Percentiles rank a stretch among this genome's conserved stretches.
Evolutionary conservation across 2,329 filamentous ascomycete species (phyloP).

Genomic region (Samsoniella hepiali): DNA sequence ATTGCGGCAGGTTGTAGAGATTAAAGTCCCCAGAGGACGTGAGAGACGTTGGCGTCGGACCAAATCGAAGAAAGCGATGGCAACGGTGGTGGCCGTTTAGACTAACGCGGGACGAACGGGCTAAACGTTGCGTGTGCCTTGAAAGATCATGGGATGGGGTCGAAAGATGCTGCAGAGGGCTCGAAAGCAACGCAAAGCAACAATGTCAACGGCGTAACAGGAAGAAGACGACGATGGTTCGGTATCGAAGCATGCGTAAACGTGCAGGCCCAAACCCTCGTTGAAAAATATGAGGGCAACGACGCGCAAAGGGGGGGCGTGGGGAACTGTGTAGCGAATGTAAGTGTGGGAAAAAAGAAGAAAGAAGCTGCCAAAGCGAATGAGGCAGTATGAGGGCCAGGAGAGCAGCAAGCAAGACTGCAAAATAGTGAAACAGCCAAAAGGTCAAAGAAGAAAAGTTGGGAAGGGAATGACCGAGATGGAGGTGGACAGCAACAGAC

Average conservation of each 20-base stretch:
- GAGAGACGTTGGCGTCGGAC: conserved; percentile 28
- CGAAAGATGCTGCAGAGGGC: not conserved
- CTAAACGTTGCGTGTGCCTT: not conserved
- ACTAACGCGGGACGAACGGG: not conserved
- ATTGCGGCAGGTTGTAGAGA: conserved; percentile 23
- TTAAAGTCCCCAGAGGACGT: conserved; percentile 37
- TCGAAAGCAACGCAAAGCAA: not conserved
- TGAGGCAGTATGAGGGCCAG: conserved; percentile 42
- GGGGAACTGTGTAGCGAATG: conserved; percentile 9
- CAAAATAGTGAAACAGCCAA: conserved; percentile 14
- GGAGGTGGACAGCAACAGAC: not conserved
- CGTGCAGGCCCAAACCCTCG: not conserved
- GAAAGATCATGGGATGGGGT: not conserved
- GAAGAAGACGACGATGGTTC: not conserved
- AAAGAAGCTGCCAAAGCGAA: conserved; percentile 54
- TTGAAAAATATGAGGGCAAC: not conserved
- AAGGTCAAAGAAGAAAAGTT: conserved; percentile 3
- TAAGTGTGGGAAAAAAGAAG: conserved; percentile 33
- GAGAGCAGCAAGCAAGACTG: conserved; percentile 22
- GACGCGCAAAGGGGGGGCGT: not conserved
- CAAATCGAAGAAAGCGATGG: not conserved
- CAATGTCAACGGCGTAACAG: not conserved
- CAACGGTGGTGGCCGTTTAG: conserved; percentile 6
- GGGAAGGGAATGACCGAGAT: not conserved
- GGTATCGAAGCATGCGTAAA: not conserved